Percentiles rank a stretch among this genome's conserved stretches.
Conservation (phyloP, 306 rosid genomes). For the Gynostemma pentaphyllum region DNA sequence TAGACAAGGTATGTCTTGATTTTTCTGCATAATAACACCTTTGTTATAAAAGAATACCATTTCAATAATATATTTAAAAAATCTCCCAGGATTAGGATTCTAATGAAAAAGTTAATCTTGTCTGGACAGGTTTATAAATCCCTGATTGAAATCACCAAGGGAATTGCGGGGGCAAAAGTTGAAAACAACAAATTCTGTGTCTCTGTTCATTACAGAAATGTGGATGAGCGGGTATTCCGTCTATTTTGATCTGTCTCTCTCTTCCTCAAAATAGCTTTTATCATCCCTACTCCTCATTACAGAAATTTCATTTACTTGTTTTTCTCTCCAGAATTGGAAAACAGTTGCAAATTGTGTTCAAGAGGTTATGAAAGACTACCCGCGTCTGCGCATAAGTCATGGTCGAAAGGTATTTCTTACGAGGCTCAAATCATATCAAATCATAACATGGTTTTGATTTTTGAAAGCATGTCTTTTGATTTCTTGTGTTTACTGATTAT, state of each 20-base stretch:
- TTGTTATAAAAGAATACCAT: not conserved
- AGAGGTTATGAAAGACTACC: slow-evolving; percentile 52
- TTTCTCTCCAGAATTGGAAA: slow-evolving; percentile 47
- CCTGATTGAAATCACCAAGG: slow-evolving; percentile 52
- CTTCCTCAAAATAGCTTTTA: not conserved
- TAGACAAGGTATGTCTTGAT: slow-evolving; percentile 40
- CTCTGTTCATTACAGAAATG: slow-evolving; percentile 94
- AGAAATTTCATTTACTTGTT: not conserved
- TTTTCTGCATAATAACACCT: not conserved
- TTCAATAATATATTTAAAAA: too few relatives aligned
- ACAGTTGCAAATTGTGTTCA: slow-evolving; percentile 52
- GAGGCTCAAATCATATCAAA: slow-evolving; percentile 4
- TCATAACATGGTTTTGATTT: not conserved
- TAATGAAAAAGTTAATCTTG: slow-evolving; percentile 6
- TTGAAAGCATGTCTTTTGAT: not conserved
- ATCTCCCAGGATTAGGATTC: not conserved
- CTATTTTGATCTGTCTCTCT: not conserved
- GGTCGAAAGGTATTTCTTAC: slow-evolving; percentile 71
- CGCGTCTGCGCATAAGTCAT: slow-evolving; percentile 59
- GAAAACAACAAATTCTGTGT: slow-evolving; percentile 86
- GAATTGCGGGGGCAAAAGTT: slow-evolving; percentile 62
- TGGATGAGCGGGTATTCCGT: slow-evolving; percentile 59
- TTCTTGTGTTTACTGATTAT: not conserved
- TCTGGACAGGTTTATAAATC: slow-evolving; percentile 47
- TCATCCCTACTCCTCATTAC: not conserved